Evolutionary conservation across 768 basidiomycete genomes (phyloP), one percentile per base, ranked within the genome.

Genomic region (Boletus subparvulus): DNA sequence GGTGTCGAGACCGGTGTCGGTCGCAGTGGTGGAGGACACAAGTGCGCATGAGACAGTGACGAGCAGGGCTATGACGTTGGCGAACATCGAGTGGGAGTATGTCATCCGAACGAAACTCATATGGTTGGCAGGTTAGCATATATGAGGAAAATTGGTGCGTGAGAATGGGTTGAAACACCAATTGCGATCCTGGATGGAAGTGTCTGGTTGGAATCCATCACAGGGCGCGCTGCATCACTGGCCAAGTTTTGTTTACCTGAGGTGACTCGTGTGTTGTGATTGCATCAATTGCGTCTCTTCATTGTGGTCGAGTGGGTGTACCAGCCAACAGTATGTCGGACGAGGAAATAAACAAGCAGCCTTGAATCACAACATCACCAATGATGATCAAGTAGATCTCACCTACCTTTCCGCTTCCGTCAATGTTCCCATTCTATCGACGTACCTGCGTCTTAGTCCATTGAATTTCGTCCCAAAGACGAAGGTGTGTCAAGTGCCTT

Each of bases 51-150:
- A 45, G n/a, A 46, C 46, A 14, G 61, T 11, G 44, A 47, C 44
- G 17, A 59, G 33, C 17, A 69, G 55, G 4, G 40, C n/a, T 52
- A 61, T 69, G 24, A 55, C 6, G 54, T 39, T 52, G 30, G 36
- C 1, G 26, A 65, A 55, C 66, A 67, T 67, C 28, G 5, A 3
- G 16, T 8, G n/a, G 14, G 14, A 10, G 16, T 24, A 12, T 21
- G 11, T 32, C 4, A 17, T 37, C 4, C 3, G 11, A 9, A 17
- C 11, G 8, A 42, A 24, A 16, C 0, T 0, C 7, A 3, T 8
- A 44, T 3, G 10, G 19, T 12, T 4, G 13, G 14, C 30, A 21
- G 7, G 41, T 12, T 26, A 28, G 39, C 54, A 54, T 60, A 47
- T 60, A 42, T 53, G 50, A 21, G 21, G 58, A 28, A 7, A 7